Conservation (phyloP, 306 rosid species). For the Acacia melanoxylon region DNA sequence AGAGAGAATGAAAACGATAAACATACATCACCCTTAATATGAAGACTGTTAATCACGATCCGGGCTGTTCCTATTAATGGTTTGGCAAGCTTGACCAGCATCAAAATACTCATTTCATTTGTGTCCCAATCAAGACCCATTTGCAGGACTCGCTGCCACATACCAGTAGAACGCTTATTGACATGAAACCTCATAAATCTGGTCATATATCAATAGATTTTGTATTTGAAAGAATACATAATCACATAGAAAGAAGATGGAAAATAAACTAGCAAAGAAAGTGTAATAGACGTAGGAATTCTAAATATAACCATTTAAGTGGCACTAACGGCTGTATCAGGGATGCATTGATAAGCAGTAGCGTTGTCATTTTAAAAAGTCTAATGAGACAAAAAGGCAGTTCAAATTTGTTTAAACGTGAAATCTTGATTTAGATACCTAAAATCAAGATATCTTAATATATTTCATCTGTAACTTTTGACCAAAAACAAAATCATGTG, state of each 20-base stretch:
- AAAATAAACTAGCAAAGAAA: background rate
- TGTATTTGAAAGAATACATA: constrained; percentile 5
- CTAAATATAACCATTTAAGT: background rate
- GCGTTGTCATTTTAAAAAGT: background rate
- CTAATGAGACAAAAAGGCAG: background rate
- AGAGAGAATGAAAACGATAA: constrained; percentile 5
- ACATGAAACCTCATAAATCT: background rate
- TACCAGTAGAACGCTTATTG: constrained; percentile 19
- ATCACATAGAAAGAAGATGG: background rate
- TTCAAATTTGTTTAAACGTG: constrained; percentile 1
- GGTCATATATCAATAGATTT: background rate
- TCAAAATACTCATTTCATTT: constrained; percentile 70
- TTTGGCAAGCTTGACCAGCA: constrained; percentile 71
- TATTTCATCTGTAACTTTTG: background rate
- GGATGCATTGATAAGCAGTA: background rate
- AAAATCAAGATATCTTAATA: background rate
- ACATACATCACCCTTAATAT: constrained; percentile 85
- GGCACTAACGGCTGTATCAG: background rate
- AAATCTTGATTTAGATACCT: constrained; percentile 3
- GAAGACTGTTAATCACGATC: constrained; percentile 78
- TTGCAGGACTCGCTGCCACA: constrained; percentile 66
- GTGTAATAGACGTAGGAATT: background rate
- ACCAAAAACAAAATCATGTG: no score
- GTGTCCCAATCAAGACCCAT: constrained; percentile 85
- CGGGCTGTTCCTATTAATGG: constrained; percentile 77